phyloP scores from a whole-genome alignment of 2,329 filamentous ascomycete genomes.

The Fusarium sp. region DNA sequence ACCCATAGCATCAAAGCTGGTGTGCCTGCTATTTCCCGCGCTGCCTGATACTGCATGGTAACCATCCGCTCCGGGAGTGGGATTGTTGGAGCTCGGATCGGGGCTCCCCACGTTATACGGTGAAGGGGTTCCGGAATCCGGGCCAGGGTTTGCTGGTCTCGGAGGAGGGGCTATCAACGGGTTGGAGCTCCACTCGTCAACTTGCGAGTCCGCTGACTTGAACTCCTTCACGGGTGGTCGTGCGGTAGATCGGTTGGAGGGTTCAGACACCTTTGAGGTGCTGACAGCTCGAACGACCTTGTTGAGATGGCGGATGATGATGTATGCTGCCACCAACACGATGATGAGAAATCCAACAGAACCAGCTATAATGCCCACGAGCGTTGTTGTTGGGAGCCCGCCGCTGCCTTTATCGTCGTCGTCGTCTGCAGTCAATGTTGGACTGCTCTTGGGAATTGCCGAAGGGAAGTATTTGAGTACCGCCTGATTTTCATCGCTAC shows the following conservation, averaged over 20 bases:
- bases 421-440: slow-evolving; percentile 36
- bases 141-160: slow-evolving; percentile 38
- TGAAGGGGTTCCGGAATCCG: slow-evolving; percentile 30
- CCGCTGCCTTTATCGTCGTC: slow-evolving; percentile 36
- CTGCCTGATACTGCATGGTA: slow-evolving; percentile 41
- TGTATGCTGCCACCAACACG: slow-evolving; percentile 57
- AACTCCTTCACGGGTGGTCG: slow-evolving; percentile 52
- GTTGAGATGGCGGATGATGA: slow-evolving; percentile 63
- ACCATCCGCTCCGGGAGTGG: slow-evolving; percentile 38
- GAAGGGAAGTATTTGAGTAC: slow-evolving; percentile 58
- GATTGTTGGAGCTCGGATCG: slow-evolving; percentile 44
- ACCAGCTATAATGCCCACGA: slow-evolving; percentile 66
- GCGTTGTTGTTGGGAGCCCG: slow-evolving; percentile 52
- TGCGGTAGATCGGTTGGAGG: slow-evolving; percentile 43
- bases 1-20: slow-evolving; percentile 43
- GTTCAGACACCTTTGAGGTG: slow-evolving; percentile 49
- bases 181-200: slow-evolving; percentile 56
- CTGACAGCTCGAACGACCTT: slow-evolving; percentile 54
- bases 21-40: slow-evolving; percentile 40
- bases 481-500: slow-evolving; percentile 40
- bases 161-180: slow-evolving; percentile 50
- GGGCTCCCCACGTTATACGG: slow-evolving; percentile 35
- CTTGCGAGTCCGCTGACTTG: slow-evolving; percentile 55
- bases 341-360: slow-evolving; percentile 59
- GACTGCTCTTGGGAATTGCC: slow-evolving; percentile 54